These are phyloP conservation scores for Kazachstania taianensis DNA, from an alignment of 805 yeast species.

Conservation along the genomic window DNA sequence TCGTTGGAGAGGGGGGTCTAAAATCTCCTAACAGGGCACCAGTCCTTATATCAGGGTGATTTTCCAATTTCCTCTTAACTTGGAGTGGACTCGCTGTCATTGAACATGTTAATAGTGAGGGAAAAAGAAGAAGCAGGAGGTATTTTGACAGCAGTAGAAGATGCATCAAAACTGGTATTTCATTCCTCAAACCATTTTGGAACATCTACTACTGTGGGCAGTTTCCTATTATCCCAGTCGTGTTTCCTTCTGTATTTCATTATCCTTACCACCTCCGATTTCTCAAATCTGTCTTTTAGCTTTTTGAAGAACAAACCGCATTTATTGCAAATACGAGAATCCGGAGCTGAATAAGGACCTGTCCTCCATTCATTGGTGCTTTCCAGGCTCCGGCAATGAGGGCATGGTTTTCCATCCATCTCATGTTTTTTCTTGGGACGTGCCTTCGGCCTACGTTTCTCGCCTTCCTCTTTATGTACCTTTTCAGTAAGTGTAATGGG, in stretches of 20 bases:
- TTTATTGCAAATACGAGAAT: slow-evolving; percentile 4
- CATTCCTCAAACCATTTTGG: neutral
- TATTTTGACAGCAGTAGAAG: no score
- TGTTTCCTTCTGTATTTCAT: slow-evolving; percentile 2
- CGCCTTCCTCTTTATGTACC: no score
- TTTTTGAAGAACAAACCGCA: slow-evolving; percentile 6
- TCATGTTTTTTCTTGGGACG: slow-evolving; percentile 1
- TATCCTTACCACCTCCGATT: neutral
- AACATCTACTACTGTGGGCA: slow-evolving; percentile 1
- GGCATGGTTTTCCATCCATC: slow-evolving; percentile 4
- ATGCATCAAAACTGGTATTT: no score
- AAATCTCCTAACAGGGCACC: no score
- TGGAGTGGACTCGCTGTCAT: no score
- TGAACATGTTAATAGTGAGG: no score
- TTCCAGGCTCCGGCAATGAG: slow-evolving; percentile 1
- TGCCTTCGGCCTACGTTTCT: no score
- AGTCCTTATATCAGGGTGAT: no score
- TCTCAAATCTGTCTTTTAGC: slow-evolving; percentile 2
- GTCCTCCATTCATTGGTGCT: slow-evolving; percentile 6
- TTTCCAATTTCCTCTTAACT: no score
- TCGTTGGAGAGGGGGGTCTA: no score
- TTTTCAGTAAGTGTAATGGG: no score
- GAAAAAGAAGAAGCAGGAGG: no score
- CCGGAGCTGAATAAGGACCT: slow-evolving; percentile 4
- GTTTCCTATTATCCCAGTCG: slow-evolving; percentile 1